Evolutionary conservation across 2,329 filamentous ascomycete species (phyloP), one percentile per base, ranked within the genome.

Genomic region (Microcera coccophila): DNA sequence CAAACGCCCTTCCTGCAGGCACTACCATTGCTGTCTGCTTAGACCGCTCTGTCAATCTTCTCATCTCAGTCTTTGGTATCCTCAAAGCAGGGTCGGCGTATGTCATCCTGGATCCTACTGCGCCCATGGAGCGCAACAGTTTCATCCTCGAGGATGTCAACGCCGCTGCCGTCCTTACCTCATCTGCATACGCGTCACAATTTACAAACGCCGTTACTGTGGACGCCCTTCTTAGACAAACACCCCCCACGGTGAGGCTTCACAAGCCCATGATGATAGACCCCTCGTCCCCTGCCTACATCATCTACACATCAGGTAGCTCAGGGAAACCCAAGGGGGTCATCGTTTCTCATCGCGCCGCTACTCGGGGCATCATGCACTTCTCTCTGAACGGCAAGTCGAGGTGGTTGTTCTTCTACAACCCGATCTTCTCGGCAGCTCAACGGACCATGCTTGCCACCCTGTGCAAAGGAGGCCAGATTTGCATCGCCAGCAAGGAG

Each of bases 281-380:
- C 8, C 39, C 44, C 4, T 21, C 41, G 16, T 33, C 40, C 2
- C 41, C 29, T 4, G 41, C 39, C 9, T 56, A 56, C n/a, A 46
- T 57, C 28, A 54, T 58, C n/a, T 55, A 49, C 36, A 58, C 55
- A 2, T 57, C 53, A 0, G 55, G 52, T 2, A 52, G 44, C 8
- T 53, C 53, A 2, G 55, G 53, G 1, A 52, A 48, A 24, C 53
- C 55, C 1, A 58, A 58, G 10, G 55, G 55, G 2, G 52, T 47
- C 4, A 8, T 51, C 0, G 32, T 57, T 10, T 46, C 42, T 3
- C 50, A 58, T 10, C 38, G 42, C 4, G 53, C 47, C 1, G 47
- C 47, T 2, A 49, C 47, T 0, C 41, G 47, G 5, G 47, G 47
- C 1, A 49, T 49, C 28, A 32, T 42, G 11, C 33, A 49, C 2